Evolutionary conservation across 371 early-diverging fungal genomes (phyloP), one percentile per base, ranked within the genome.

Genomic region (Haplosporangium sp.): DNA sequence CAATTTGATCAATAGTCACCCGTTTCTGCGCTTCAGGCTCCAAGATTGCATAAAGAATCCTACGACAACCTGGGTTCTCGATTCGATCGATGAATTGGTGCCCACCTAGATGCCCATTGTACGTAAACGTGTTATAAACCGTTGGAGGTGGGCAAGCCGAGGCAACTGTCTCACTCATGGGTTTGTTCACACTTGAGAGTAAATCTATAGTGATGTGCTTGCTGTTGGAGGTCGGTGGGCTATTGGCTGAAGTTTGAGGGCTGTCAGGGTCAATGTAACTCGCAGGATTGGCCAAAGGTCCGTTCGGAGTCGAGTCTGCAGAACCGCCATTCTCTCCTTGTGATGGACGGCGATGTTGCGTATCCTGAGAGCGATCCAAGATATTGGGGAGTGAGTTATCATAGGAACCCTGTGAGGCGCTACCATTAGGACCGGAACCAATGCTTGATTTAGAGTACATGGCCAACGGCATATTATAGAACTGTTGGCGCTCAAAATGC

Each of bases 21-120:
- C 92, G 85, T 13, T 82, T 65, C 2, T 51, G 43, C 14, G 88
- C 86, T 62, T 87, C 85, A 0, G 83, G 84, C 8, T 83, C 83
- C 21, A 91, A 66, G 48, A 91, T 86, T 21, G 77, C 82, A 6
- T 69, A 73, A 16, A 86, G 65, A 37, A 86, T 67, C 16, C 83
- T 69, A n/a, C 84, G 53, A 20, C 79, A 72, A 1, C 79, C 79
- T 4, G 67, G 68, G 0, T 43, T 54, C 55, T 77, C 68, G 20
- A 72, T 77, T 9, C 72, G 55, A n/a, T 77, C 79, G 14, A 77
- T 62, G 46, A 77, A 77, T 18, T 62, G 72, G 45, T 77, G 79
- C 4, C 79, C 79, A 0, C 79, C 72, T 14, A 77, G 47, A 45
- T 71, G 45, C n/a, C 46, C 37, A 45, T 72, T 77, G 29, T 77